Base-by-base conservation (phyloP, 2,329 filamentous ascomycete species). In the Clonostachys sp. region DNA sequence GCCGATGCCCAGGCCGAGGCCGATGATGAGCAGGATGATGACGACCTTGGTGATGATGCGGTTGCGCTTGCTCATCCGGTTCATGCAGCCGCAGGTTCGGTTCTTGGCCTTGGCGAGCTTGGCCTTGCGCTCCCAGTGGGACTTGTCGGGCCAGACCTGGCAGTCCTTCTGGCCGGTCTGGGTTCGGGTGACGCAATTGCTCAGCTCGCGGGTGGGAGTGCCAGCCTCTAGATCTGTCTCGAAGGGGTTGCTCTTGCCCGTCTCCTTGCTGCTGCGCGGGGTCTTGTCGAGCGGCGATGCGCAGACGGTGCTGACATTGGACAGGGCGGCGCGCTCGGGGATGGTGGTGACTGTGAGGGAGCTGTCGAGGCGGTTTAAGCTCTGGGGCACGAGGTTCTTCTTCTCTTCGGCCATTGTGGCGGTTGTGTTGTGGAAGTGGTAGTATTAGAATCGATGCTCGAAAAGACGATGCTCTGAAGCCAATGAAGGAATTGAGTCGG, bases 81-180 rank as follows among this genome's bases (percentile, higher is more conserved):
- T 74, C 64, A 84, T 67, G 51, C 72, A 78, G 47, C 72, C 72
- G 61, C 78, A 81, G 47, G 67, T 72, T 51, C 69, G 64, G 50
- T 72, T 75, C 53, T 68, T 68, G 18, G 35, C 14, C 66, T 80
- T 80, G 50, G 76, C 75, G 12, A 70, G 73, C 63, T 77, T 78
- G 51, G 78, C 77, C 67, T 81, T 80, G 50, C 73, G 68, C 61
- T 76, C 78, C 79, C 81, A 83, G 58, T 82, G 74, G 20, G 75
- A 71, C 57, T 80, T 74, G 48, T 76, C 75, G 6, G 81, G 81
- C 81, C 81, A 84, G 16, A 82, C 77, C 41, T 75, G 69, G 55
- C 73, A 76, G 50, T 83, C 77, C 45, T 60, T 64, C 50, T 70
- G 70, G 46, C 71, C 54, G 17, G 54, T 41, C 8, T 36, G 36